Evolutionary conservation across 441 rosid genomes (phyloP).

Genomic region (Raphanus hybrid): DNA sequence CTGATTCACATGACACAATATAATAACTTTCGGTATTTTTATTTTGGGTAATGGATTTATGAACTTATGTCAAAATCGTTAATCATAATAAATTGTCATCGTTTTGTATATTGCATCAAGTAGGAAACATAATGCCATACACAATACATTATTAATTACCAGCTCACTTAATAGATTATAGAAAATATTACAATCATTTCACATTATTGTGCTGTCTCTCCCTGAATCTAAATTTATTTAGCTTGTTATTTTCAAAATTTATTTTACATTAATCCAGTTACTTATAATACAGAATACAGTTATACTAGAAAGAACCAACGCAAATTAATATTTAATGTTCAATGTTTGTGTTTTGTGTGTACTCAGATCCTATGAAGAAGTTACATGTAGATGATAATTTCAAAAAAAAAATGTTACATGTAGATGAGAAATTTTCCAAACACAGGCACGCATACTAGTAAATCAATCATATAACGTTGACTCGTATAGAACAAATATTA

Average conservation of each 20-base stretch:
- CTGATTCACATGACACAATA: not conserved
- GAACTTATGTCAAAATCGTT: not conserved
- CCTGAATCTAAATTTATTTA: not conserved
- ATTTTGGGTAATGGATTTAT: not conserved
- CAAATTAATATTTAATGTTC: slow-evolving; percentile 10
- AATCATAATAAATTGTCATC: not conserved
- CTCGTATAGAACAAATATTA: not conserved
- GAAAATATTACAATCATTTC: not conserved
- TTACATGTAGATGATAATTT: not conserved
- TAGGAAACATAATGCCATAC: not conserved
- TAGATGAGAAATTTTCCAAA: not conserved
- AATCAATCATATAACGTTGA: slow-evolving; percentile 1
- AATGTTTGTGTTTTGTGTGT: not conserved
- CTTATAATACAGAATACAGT: not conserved
- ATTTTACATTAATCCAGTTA: not conserved
- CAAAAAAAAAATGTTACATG: not conserved
- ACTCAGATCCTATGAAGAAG: not conserved
- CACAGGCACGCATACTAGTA: slow-evolving; percentile 16
- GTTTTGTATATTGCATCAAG: not conserved
- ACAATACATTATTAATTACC: not conserved
- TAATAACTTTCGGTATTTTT: not conserved
- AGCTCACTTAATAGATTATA: not conserved
- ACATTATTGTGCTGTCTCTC: not conserved
- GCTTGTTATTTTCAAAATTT: slow-evolving; percentile 6
- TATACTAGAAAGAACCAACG: not conserved